phyloP scores from a whole-genome alignment of 192 early-diverging fungal genomes.

The Linnemannia elongata region DNA sequence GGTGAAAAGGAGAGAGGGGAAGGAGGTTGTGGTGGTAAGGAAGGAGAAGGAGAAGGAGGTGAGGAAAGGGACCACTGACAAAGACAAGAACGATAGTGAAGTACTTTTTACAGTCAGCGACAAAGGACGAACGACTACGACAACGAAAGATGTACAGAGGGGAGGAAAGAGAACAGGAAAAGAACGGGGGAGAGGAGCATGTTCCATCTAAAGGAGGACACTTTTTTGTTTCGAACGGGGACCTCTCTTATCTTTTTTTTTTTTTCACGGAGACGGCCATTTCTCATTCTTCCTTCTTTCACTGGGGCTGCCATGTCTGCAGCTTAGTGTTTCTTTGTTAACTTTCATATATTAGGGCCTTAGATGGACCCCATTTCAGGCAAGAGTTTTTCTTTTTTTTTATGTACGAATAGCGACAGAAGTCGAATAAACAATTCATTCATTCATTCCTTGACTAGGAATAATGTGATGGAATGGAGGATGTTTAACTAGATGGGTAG shows the following conservation, averaged over 20 bases:
- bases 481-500: too few species aligned
- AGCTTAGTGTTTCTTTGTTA: not conserved
- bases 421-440: too few species aligned
- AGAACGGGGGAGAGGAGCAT: not conserved
- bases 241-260: not conserved
- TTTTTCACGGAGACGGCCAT: not conserved
- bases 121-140: not conserved
- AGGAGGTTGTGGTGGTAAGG: not conserved
- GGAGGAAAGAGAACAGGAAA: not conserved
- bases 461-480: too few species aligned
- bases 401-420: not conserved
- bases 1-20: not conserved
- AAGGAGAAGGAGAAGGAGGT: not conserved
- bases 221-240: not conserved
- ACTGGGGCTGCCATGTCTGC: not conserved
- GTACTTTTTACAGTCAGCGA: not conserved
- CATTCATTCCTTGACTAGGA: too few species aligned
- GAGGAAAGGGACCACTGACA: not conserved
- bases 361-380: not conserved
- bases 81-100: not conserved
- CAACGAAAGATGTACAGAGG: not conserved
- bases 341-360: not conserved
- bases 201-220: slow-evolving; percentile 1
- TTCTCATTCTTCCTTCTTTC: not conserved
- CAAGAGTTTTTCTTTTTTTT: slow-evolving; percentile 1